A percentile compares a stretch with the other conserved stretches of the same genome.
Conservation (phyloP, 139 green algal genomes). For the Trebouxia sp. region DNA sequence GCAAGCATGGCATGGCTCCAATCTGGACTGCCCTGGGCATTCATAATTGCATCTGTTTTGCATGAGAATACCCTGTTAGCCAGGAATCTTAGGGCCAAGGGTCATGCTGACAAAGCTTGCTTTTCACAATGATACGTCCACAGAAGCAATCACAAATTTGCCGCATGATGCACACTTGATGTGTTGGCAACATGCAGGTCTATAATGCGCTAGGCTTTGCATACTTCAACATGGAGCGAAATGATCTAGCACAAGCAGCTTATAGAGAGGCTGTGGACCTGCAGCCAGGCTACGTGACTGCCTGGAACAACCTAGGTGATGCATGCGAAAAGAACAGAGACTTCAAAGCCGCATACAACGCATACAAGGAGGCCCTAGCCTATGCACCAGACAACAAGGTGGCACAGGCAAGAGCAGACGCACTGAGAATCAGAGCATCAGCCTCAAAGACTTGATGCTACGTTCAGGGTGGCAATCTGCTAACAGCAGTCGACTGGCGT, state of each 20-base stretch:
- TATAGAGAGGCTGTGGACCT: slow-evolving; percentile 89
- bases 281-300: slow-evolving; percentile 87
- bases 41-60: too few species aligned
- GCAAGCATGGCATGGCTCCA: not conserved
- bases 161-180: not conserved
- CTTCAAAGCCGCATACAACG: slow-evolving; percentile 69
- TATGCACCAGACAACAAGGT: slow-evolving; percentile 88
- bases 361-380: slow-evolving; percentile 81
- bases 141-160: too few species aligned
- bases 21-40: not conserved
- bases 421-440: slow-evolving; percentile 16
- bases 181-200: slow-evolving; percentile 58
- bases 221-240: slow-evolving; percentile 89
- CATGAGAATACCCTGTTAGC: too few species aligned
- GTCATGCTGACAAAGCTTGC: too few species aligned
- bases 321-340: slow-evolving; percentile 80
- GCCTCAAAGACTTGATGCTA: not conserved
- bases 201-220: slow-evolving; percentile 97
- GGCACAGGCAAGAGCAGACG: slow-evolving; percentile 57
- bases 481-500: too few species aligned
- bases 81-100: too few species aligned
- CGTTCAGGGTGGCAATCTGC: too few species aligned
- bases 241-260: slow-evolving; percentile 65
- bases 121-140: too few species aligned
- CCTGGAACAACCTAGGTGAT: slow-evolving; percentile 99